Evolutionary conservation across 345 rosid species (phyloP).

Genomic region (Pistacia integerrima): DNA sequence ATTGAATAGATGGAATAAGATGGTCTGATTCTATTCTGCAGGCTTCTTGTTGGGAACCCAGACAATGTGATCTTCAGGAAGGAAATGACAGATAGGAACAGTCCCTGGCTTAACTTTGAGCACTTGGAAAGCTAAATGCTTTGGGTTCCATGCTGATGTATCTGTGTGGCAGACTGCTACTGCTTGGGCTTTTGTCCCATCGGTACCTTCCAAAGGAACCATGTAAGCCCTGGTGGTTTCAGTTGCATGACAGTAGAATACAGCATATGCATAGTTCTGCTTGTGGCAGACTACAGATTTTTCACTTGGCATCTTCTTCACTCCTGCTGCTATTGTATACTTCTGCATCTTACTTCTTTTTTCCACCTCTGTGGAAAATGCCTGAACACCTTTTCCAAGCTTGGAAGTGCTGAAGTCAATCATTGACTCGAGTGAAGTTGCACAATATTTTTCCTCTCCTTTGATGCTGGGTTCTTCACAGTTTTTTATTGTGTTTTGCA

Average conservation of each 20-base stretch:
- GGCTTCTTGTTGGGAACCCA: conserved; percentile 52
- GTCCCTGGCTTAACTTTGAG: conserved; percentile 78
- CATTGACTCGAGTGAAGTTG: conserved; percentile 87
- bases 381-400: conserved; percentile 59
- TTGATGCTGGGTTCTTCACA: conserved; percentile 63
- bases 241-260: conserved; percentile 80
- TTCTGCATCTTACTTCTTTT: conserved; percentile 42
- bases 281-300: conserved; percentile 80
- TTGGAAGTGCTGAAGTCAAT: conserved; percentile 67
- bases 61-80: conserved; percentile 73
- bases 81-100: conserved; percentile 76
- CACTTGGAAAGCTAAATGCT: conserved; percentile 76
- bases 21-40: conserved; percentile 4
- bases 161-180: conserved; percentile 83
- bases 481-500: conserved; percentile 63
- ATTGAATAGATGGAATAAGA: conserved; percentile 7
- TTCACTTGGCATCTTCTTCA: conserved; percentile 41
- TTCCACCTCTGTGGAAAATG: conserved; percentile 65
- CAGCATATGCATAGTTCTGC: conserved; percentile 72
- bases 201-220: conserved; percentile 62
- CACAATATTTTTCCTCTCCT: conserved; percentile 81
- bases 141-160: conserved; percentile 83
- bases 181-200: conserved; percentile 65
- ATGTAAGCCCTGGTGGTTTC: conserved; percentile 49
- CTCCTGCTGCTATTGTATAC: conserved; percentile 43